phyloP scores from a whole-genome alignment of 768 basidiomycete genomes.

The Rhizopogon sp. region DNA sequence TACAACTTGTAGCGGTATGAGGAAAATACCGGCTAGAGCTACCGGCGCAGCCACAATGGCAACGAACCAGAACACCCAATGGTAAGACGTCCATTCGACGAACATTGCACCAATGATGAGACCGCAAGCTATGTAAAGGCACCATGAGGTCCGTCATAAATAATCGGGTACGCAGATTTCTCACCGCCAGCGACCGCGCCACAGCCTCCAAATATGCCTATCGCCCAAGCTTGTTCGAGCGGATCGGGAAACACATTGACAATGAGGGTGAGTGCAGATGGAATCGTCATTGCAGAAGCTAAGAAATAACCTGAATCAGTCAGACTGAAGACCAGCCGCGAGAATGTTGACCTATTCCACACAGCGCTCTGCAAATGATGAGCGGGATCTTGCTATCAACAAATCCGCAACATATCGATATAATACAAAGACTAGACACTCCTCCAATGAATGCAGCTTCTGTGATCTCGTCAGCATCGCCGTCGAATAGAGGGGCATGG shows the following conservation, averaged over 20 bases:
- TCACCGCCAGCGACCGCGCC: constrained; percentile 43
- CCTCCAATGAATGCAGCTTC: constrained; percentile 40
- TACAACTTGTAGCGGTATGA: constrained; percentile 26
- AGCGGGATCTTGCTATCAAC: constrained; percentile 39
- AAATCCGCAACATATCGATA: constrained; percentile 45
- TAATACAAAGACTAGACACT: constrained; percentile 32
- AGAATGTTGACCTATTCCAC: constrained; percentile 35
- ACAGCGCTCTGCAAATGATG: constrained; percentile 46
- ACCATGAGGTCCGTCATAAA: not conserved
- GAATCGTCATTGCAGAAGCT: constrained; percentile 48
- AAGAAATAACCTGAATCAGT: constrained; percentile 2
- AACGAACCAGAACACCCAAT: constrained; percentile 48
- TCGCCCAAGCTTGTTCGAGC: constrained; percentile 39
- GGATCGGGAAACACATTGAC: constrained; percentile 47
- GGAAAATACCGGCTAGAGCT: constrained; percentile 23
- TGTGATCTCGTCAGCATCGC: constrained; percentile 8
- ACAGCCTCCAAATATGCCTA: constrained; percentile 42
- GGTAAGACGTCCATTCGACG: constrained; percentile 35
- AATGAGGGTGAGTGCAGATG: constrained; percentile 46
- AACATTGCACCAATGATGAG: constrained; percentile 40
- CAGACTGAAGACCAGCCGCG: not conserved
- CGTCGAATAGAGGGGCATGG: not conserved
- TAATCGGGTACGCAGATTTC: not conserved
- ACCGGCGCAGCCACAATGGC: constrained; percentile 33
- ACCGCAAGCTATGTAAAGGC: constrained; percentile 29